Conservation (phyloP, 495 filamentous ascomycete species). For the Tetracladium marchalianum region DNA sequence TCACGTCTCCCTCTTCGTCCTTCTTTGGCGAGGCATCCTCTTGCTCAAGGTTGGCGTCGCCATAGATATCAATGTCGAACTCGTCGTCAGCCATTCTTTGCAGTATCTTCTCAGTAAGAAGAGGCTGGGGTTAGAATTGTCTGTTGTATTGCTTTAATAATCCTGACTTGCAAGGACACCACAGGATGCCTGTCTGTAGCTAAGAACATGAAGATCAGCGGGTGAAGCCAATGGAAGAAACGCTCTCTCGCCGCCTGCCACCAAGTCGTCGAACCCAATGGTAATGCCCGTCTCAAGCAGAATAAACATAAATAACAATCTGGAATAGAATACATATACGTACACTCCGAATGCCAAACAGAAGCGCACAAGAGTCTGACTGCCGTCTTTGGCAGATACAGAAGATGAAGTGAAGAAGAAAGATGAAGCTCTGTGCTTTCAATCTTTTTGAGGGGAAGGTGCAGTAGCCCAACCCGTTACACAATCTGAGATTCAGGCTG, state of each 20-base stretch:
- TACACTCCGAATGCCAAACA: constrained; percentile 28
- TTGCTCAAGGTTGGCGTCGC: constrained; percentile 52
- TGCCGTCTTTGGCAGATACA: constrained; percentile 33
- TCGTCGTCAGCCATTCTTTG: constrained; percentile 77
- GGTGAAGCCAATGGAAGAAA: constrained; percentile 11
- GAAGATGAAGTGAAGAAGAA: constrained; percentile 25
- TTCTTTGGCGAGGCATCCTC: constrained; percentile 18
- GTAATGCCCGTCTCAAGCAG: no score
- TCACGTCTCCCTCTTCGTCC: constrained; percentile 32
- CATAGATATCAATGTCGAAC: constrained; percentile 98
- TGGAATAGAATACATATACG: constrained; percentile 36
- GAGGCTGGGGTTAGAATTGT: constrained; percentile 7
- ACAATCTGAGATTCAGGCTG: no score
- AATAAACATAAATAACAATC: constrained; percentile 10
- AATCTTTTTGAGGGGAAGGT: constrained; percentile 16
- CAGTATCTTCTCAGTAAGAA: constrained; percentile 1
- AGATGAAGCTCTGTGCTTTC: constrained; percentile 44
- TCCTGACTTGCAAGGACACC: constrained; percentile 10
- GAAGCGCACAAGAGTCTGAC: constrained; percentile 20
- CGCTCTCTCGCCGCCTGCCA: constrained; percentile 3
- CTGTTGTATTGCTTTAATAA: constrained; percentile 21
- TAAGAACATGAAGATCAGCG: constrained; percentile 17
- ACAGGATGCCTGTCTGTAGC: constrained; percentile 15
- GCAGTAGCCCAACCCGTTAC: background rate
- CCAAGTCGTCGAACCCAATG: background rate